Percentiles rank a stretch among this genome's conserved stretches.
Conservation (phyloP, 495 filamentous ascomycete genomes). For the Aspergillus cavernicola region DNA sequence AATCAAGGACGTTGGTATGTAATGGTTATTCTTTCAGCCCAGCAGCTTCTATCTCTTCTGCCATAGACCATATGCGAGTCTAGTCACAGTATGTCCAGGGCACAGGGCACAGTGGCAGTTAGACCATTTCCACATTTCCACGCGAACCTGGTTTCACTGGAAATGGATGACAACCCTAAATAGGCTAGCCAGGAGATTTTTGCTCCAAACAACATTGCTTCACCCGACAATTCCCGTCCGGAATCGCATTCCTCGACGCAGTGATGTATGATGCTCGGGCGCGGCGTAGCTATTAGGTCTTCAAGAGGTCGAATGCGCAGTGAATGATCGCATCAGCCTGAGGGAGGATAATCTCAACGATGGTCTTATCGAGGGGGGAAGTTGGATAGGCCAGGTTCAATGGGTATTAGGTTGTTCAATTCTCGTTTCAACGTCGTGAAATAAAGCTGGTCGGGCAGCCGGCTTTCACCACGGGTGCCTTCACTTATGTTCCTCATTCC, state of each 20-base stretch:
- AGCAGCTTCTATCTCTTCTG: conserved; percentile 7
- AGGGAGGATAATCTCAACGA: neutral
- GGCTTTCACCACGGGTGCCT: neutral
- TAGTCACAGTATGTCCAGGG: conserved; percentile 5
- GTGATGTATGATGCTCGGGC: neutral
- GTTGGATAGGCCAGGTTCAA: neutral
- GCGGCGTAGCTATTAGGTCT: neutral
- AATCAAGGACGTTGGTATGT: neutral
- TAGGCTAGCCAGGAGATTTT: neutral
- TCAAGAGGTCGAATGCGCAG: conserved; percentile 2
- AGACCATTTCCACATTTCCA: conserved; percentile 2
- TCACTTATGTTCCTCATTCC: neutral
- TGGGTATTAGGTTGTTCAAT: neutral
- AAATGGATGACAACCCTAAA: neutral
- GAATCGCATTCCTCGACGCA: neutral
- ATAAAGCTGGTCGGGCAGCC: neutral
- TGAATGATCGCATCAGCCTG: neutral
- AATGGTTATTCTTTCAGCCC: conserved; percentile 4
- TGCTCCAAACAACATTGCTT: conserved; percentile 10
- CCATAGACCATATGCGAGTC: conserved; percentile 1
- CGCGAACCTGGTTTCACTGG: neutral
- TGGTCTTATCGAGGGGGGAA: neutral
- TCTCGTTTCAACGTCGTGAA: neutral
- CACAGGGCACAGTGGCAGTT: conserved; percentile 2
- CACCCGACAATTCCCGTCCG: neutral